phyloP scores from a whole-genome alignment of 257 asterid species.

The Primulina huaijiensis region DNA sequence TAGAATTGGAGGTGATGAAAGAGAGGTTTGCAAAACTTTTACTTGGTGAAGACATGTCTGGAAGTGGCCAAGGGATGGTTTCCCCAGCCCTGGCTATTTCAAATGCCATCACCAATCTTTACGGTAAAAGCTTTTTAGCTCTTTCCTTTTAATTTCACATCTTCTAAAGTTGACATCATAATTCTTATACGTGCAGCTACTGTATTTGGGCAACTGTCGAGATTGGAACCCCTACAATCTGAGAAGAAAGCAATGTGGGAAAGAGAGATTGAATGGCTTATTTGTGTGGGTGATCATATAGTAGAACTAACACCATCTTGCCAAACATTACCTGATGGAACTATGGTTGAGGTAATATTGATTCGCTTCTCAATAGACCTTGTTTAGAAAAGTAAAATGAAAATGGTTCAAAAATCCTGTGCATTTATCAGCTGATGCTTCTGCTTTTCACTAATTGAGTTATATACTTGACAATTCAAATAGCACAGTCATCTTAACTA shows the following conservation, averaged over 20 bases:
- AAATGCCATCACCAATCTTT: slow-evolving; percentile 85
- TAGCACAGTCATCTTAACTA: background rate
- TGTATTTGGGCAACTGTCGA: slow-evolving; percentile 92
- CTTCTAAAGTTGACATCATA: background rate
- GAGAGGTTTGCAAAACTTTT: slow-evolving; percentile 83
- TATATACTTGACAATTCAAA: background rate
- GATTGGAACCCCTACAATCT: slow-evolving; percentile 72
- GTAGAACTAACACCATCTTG: slow-evolving; percentile 76
- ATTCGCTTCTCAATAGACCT: too few relatives aligned
- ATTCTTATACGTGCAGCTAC: slow-evolving; percentile 49
- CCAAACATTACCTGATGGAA: slow-evolving; percentile 81
- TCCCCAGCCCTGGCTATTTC: slow-evolving; percentile 85
- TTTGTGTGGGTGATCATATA: slow-evolving; percentile 73
- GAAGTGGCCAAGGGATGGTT: slow-evolving; percentile 82
- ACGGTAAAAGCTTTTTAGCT: slow-evolving; percentile 44
- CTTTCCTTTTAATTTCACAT: background rate
- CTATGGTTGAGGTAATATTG: slow-evolving; percentile 65
- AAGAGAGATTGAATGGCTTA: slow-evolving; percentile 92
- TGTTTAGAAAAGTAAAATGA: too few relatives aligned
- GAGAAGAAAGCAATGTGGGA: slow-evolving; percentile 86
- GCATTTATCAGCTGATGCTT: too few relatives aligned
- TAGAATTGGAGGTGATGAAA: slow-evolving; percentile 88
- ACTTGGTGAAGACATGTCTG: slow-evolving; percentile 99
- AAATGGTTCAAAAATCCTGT: background rate
- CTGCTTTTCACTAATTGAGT: background rate